A percentile compares a stretch with the other conserved stretches of the same genome.
Evolutionary conservation across 2,329 filamentous ascomycete species (phyloP).

Genomic region (Sclerotinia sclerotiorum): DNA sequence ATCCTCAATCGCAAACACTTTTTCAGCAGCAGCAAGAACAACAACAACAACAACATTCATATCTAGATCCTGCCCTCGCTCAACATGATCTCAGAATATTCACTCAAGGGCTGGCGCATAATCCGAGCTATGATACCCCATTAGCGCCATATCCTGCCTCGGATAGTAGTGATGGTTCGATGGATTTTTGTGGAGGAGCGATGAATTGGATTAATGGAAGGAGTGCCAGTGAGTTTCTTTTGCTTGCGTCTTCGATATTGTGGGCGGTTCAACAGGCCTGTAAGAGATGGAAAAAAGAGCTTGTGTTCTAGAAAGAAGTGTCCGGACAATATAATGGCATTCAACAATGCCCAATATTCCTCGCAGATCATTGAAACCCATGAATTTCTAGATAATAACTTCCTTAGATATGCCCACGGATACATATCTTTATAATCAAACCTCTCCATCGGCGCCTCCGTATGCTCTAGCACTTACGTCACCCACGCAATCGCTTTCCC

Average conservation of each 20-base stretch:
- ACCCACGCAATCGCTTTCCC: constrained; percentile 21
- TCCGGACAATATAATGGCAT: background rate
- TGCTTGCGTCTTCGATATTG: background rate
- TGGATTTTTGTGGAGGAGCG: constrained; percentile 17
- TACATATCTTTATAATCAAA: constrained; percentile 18
- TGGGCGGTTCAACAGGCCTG: background rate
- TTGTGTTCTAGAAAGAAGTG: background rate
- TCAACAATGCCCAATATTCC: background rate
- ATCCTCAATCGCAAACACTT: constrained; percentile 3
- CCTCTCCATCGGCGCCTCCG: constrained; percentile 4
- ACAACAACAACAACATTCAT: constrained; percentile 6
- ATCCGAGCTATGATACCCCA: constrained; percentile 6
- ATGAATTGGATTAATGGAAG: constrained; percentile 19
- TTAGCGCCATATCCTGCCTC: constrained; percentile 21
- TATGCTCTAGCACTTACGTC: constrained; percentile 9
- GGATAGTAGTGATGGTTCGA: constrained; percentile 19
- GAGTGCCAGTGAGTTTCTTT: background rate
- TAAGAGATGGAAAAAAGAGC: background rate
- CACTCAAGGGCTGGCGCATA: constrained; percentile 1
- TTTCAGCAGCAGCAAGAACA: constrained; percentile 2
- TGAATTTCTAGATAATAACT: background rate
- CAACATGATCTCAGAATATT: constrained; percentile 12
- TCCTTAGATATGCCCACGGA: constrained; percentile 9
- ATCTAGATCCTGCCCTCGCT: constrained; percentile 17
- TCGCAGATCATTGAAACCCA: background rate